Base-by-base conservation (phyloP, 164 flowering plant genomes). In the Piper betle region DNA sequence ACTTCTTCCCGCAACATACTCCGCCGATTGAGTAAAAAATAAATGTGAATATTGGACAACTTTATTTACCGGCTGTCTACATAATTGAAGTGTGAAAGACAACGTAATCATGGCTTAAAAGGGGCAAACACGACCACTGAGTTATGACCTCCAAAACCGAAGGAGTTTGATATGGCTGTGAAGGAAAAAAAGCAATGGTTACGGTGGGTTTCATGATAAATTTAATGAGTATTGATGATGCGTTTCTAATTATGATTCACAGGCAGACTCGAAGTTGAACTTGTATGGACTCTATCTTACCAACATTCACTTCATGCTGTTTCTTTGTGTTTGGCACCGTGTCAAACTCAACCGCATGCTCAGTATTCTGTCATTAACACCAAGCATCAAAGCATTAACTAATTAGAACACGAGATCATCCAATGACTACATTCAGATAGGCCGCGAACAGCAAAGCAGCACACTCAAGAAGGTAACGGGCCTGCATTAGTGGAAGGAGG, bases 231-330 rank as follows among this genome's bases (percentile, higher is more conserved):
- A 25, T 2, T 25, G 33, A 25, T 25, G 33, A 25, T 25, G 33
- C 33, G 33, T 25, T 25, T 25, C 33, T 25, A 25, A 25, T 25
- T 25, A 25, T 25, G 33, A 25, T 25, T 25, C 33, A 25, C 33
- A 25, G 33, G 33, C 33, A 25, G 33, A 25, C 33, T 25, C 33
- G 1, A 25, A 25, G 33, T 25, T 25, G 33, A 46, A 46, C 13
- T 19, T 15, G 16, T 52, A 25, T 43, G 13, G 57, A 6, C 9
- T 13, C n/a, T 25, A 61, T 41, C 93, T 74, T 74, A 91, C 96
- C 95, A 78, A 88, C 98, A 69, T 91, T 83, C 65, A 91, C 88
- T 79, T 91, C 96, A 58, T 88, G 93, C 79, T 85, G 92, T 76
- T 84, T 74, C 71, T 85, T 92, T 58, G 60, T 48, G 59, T 91